Base-by-base conservation (phyloP, 106 monocot genomes). In the Dioscorea dumetorum region DNA sequence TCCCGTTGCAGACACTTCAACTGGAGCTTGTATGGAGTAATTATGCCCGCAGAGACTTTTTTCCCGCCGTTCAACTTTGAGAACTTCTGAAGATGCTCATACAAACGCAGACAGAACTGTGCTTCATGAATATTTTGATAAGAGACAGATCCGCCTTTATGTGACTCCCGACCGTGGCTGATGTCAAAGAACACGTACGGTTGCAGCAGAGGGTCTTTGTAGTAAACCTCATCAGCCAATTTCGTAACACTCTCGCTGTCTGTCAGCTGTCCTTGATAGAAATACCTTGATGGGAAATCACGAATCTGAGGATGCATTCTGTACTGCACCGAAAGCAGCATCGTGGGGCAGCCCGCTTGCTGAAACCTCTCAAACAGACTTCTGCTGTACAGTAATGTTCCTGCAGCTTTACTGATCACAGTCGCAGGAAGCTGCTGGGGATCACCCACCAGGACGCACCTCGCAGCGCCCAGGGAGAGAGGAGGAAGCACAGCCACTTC, bases 401-500 rank as follows among this genome's bases (percentile, higher is more conserved):
- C 97, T 60, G 97, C 97, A 69, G 97, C 97, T 82, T 92, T 92
- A 70, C 97, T 99, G 63, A 99, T 99, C 12, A 99, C 97, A 9
- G 97, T 99, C 31, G 97, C 97, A 33, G 97, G 97, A 49, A 99
- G 87, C 66, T 99, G 97, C 74, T 99, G 97, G 2, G 97, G 97
- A 67, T 99, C 97, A 61, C 97, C 97, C 68, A 99, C 97, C 34
- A 99, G 76, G 32, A 99, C 97, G 71, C 97, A 99, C 23, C 92
- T 75, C 6, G 97, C 97, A 12, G 97, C 97, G 75, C 97, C 97
- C 15, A 99, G 89, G 16, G 97, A 80, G 15, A 99, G 80, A 1
- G 97, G 97, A 31, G 97, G 97, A 64, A 99, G 89, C 17, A 92
- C 60, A 31, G 86, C 97, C 18, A 92, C 86, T 72, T 99, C 97